Evolutionary conservation across 129 eudicot species (phyloP).

Genomic region (Ambrosia trifida): DNA sequence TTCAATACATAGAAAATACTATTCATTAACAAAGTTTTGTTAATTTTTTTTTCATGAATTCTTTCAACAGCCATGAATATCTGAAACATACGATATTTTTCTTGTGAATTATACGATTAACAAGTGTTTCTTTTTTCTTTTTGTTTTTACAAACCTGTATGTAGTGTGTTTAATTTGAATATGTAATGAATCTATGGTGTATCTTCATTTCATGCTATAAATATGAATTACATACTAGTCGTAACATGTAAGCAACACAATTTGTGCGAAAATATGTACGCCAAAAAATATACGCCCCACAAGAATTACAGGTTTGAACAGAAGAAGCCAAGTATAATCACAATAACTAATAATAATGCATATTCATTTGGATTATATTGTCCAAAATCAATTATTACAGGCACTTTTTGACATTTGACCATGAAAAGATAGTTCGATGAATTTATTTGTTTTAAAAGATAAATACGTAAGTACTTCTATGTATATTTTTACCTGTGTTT

Average conservation of each 20-base stretch:
- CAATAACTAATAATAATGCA: background rate
- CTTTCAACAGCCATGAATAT: background rate
- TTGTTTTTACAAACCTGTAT: too few species aligned
- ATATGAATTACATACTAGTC: too few species aligned
- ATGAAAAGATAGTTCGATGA: background rate
- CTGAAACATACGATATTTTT: too few species aligned
- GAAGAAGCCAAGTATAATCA: background rate
- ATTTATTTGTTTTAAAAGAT: background rate
- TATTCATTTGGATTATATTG: background rate
- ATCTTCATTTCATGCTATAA: background rate
- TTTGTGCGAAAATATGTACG: background rate
- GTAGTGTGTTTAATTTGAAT: too few species aligned
- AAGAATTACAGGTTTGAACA: background rate
- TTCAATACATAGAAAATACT: too few species aligned
- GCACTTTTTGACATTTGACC: background rate
- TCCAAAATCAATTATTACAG: background rate
- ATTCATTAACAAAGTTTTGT: too few species aligned
- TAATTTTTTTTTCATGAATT: too few species aligned
- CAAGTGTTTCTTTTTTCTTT: too few species aligned
- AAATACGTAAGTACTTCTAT: background rate
- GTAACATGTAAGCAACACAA: background rate
- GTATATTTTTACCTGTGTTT: constrained; percentile 37
- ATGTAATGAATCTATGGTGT: too few species aligned
- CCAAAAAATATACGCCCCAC: background rate
- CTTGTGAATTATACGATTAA: too few species aligned